Evolutionary conservation across 805 yeast genomes (phyloP), one percentile per base, ranked within the genome.

Genomic region (Sugiyamaella floridensis): DNA sequence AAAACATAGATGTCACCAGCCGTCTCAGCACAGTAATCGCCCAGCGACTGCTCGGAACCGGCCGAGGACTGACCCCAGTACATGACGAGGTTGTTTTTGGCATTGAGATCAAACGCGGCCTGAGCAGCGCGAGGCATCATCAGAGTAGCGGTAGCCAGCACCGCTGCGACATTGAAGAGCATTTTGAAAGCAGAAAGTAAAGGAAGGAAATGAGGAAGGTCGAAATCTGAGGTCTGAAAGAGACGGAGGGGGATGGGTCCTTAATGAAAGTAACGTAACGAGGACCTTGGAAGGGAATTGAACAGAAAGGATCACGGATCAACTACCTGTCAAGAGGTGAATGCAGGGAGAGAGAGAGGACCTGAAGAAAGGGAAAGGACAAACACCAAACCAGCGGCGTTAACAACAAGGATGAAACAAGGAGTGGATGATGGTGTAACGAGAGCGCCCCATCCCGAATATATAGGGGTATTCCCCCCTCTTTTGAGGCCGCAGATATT

Each of bases 51-150:
- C 57, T 77, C 79, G 10, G 74, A 64, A 6, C 86, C 86, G 16
- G 78, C 81, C 9, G 89, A 80, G 58, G 79, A 76, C 68, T 87
- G 95, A 47, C 96, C 96, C 95, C 95, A 87, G 70, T 87, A 87
- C 9, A 85, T 75, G 26, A 83, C 95, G 43, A 86, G 80, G 59
- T 85, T 83, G 48, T 73, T 63, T 44, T 76, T 73, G 37, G 80
- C 67, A 15, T 53, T 47, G 32, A 58, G 48, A 29, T 59, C 58
- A 28, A 55, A 60, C 2, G 62, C 62, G 4, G 61, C 58, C 4
- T 18, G 32, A 4, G 48, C 53, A 4, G 48, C 53, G 12, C 47
- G 40, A 12, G 53, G 43, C 48, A 55, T 55, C 48, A 55, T 55
- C 26, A 54, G 43, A 22, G 50, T 16, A 20, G 53, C 43, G 47